Evolutionary conservation across 2,329 filamentous ascomycete species (phyloP), one percentile per base, ranked within the genome.

Genomic region (Cordyceps militaris): DNA sequence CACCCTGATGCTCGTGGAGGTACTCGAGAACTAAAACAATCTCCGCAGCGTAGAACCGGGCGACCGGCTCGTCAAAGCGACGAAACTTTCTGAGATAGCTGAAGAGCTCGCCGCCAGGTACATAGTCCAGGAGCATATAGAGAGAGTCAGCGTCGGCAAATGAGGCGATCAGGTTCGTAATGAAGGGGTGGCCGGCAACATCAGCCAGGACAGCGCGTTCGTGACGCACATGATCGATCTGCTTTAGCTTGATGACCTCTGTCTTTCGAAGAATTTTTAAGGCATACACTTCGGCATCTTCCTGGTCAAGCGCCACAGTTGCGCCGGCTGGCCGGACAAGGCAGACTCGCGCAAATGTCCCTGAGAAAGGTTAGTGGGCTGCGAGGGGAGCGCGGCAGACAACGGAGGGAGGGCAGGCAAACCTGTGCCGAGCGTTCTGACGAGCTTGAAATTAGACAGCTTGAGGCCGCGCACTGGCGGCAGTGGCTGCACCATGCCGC

Each of bases 141-240:
- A 93, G 76, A 19, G 86, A 89, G 66, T 91, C 87, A 65, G 78
- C 76, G 72, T 93, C 89, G 67, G 89, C 85, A 74, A 93, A 94
- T 63, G 88, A 90, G 60, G 86, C 87, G 51, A 88, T 79, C 67
- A 93, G 81, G 61, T 82, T 86, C 54, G 89, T 92, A 69, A 94
- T 92, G 73, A 93, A 94, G 24, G 89, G 89, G 68, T 92, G 86
- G 24, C 88, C 88, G 48, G 87, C 85, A 49, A 93, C 87, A 62
- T 89, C 85, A 66, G 84, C 82, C 53, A 94, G 83, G 64, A 93
- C 86, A 61, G 85, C 82, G 65, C 89, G 86, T 77, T 94, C 89
- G 72, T 92, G 89, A 61, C 88, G 86, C 56, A 93, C 89, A 71
- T 94, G 89, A 73, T 93, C 89, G 64, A 93, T 86, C 69, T 94